Conservation (phyloP, 78 protist species). For the Speleostelium caveatum region DNA sequence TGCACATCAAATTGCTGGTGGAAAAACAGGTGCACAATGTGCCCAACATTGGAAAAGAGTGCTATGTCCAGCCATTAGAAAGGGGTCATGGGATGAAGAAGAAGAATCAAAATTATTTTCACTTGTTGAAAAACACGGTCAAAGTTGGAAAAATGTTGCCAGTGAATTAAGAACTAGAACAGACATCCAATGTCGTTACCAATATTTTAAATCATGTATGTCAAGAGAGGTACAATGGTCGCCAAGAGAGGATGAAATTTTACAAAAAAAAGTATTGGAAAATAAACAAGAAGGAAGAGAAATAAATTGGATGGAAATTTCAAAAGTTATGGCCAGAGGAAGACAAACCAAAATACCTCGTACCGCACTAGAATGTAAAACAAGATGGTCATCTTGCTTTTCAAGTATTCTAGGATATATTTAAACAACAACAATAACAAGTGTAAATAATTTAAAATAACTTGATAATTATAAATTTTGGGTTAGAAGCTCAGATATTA, state of each 20-base stretch:
- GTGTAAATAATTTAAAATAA: too few species aligned
- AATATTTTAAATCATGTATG: slow-evolving; percentile 70
- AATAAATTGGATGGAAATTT: slow-evolving; percentile 64
- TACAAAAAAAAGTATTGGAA: slow-evolving; percentile 55
- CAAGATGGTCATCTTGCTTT: slow-evolving; percentile 30
- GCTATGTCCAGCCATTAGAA: slow-evolving; percentile 74
- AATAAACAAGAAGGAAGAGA: slow-evolving; percentile 55
- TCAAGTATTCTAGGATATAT: too few species aligned
- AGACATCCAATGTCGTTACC: slow-evolving; percentile 76
- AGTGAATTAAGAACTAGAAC: slow-evolving; percentile 56
- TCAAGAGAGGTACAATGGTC: slow-evolving; percentile 76
- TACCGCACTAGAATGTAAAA: slow-evolving; percentile 68
- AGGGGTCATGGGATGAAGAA: slow-evolving; percentile 72
- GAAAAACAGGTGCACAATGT: slow-evolving; percentile 78
- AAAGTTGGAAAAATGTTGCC: slow-evolving; percentile 75
- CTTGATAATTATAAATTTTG: too few species aligned
- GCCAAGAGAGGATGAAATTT: slow-evolving; percentile 52
- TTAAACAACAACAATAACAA: too few species aligned
- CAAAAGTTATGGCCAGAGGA: slow-evolving; percentile 66
- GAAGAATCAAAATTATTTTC: slow-evolving; percentile 61
- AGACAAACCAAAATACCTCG: slow-evolving; percentile 71
- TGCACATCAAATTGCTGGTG: slow-evolving; percentile 73
- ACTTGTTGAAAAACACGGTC: slow-evolving; percentile 71
- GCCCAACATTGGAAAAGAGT: slow-evolving; percentile 79
- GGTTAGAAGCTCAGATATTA: too few species aligned